Evolutionary conservation across 2,329 filamentous ascomycete species (phyloP).

Genomic region (Plectosphaerella cucumerina): DNA sequence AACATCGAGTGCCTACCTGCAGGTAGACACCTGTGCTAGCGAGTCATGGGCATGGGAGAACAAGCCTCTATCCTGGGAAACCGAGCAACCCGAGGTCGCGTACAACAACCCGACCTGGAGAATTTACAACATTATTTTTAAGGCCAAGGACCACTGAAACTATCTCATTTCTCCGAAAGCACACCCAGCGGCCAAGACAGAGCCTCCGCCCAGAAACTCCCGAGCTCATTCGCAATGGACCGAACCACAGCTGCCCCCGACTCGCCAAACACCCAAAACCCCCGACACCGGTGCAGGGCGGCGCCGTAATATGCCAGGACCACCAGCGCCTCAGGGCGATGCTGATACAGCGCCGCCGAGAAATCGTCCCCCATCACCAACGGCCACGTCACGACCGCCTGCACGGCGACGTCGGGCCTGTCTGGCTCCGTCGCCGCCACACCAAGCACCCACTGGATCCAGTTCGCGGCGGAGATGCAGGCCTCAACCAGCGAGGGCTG

Average conservation of each 20-base stretch:
- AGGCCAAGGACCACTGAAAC: too few species aligned
- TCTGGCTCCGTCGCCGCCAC: conserved; percentile 7
- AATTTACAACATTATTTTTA: too few species aligned
- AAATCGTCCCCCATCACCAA: conserved; percentile 27
- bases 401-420: conserved; percentile 3
- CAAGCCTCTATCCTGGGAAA: too few species aligned
- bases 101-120: too few species aligned
- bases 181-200: conserved; percentile 27
- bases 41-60: too few species aligned
- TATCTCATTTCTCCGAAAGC: too few species aligned
- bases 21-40: too few species aligned
- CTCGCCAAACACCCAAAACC: conserved; percentile 28
- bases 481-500: conserved; percentile 4
- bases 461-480: conserved; percentile 6
- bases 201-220: conserved; percentile 26
- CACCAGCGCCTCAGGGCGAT: conserved; percentile 32
- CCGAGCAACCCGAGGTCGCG: too few species aligned
- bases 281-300: conserved; percentile 28
- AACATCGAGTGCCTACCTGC: too few species aligned
- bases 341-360: conserved; percentile 25
- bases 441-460: conserved; percentile 14
- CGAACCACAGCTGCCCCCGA: conserved; percentile 25
- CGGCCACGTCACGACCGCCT: conserved; percentile 28
- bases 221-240: conserved; percentile 25
- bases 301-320: conserved; percentile 37